Percentiles rank a stretch among this genome's conserved stretches.
phyloP scores from a whole-genome alignment of 192 early-diverging fungal genomes.

The Podila epicladia region DNA sequence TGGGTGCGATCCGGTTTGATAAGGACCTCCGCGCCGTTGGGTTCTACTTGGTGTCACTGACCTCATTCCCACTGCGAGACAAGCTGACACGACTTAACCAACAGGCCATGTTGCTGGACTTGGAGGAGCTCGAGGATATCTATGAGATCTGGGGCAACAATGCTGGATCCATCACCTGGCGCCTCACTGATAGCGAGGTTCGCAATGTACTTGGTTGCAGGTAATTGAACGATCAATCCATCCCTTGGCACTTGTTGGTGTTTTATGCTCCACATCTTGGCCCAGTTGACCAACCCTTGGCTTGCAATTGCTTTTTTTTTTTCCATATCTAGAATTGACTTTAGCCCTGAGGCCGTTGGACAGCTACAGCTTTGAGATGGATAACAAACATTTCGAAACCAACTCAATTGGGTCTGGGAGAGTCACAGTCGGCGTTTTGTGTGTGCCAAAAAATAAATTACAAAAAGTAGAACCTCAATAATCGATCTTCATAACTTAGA shows the following conservation, averaged over 20 bases:
- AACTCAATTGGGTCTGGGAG: not conserved
- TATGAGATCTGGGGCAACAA: slow-evolving; percentile 75
- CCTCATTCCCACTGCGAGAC: slow-evolving; percentile 73
- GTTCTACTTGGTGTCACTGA: slow-evolving; percentile 69
- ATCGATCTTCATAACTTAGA: not conserved
- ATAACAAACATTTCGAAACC: not conserved
- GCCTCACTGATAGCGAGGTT: slow-evolving; percentile 73
- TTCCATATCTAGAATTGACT: slow-evolving; percentile 62
- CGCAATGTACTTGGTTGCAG: slow-evolving; percentile 71
- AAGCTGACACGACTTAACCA: slow-evolving; percentile 85
- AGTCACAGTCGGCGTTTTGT: not conserved
- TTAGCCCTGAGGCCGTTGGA: slow-evolving; percentile 66
- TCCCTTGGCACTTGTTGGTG: not conserved
- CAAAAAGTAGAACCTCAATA: too few species aligned
- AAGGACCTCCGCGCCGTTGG: slow-evolving; percentile 85
- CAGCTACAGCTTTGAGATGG: slow-evolving; percentile 48
- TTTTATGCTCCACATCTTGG: not conserved
- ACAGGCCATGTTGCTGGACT: slow-evolving; percentile 82
- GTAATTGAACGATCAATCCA: slow-evolving; percentile 36
- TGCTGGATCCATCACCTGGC: slow-evolving; percentile 74
- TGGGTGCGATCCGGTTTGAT: slow-evolving; percentile 93
- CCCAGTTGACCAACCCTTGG: not conserved
- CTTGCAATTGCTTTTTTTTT: not conserved
- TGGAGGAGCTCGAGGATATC: slow-evolving; percentile 81
- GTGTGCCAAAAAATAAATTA: too few species aligned